Conservation (phyloP, 192 early-diverging fungal species). For the Coemansia brasiliensis region DNA sequence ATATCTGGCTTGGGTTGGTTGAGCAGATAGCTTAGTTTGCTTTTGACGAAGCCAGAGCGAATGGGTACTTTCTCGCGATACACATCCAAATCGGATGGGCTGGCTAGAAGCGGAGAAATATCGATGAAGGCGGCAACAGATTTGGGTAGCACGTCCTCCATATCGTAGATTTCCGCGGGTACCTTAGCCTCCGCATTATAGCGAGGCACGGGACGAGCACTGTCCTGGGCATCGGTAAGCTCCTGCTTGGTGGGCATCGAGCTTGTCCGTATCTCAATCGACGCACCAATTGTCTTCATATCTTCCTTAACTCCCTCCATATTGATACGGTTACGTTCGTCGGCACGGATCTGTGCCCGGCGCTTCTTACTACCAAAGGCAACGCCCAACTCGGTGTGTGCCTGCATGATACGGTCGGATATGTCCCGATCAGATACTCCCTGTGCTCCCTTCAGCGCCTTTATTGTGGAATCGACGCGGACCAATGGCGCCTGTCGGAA, state of each 20-base stretch:
- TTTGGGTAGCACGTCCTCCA: slow-evolving; percentile 69
- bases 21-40: slow-evolving; percentile 38
- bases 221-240: slow-evolving; percentile 57
- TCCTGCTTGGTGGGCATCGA: slow-evolving; percentile 61
- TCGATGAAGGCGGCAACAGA: slow-evolving; percentile 66
- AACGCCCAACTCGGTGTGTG: slow-evolving; percentile 80
- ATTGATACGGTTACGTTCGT: slow-evolving; percentile 86
- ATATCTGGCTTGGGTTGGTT: slow-evolving; percentile 32
- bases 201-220: slow-evolving; percentile 71
- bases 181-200: slow-evolving; percentile 67
- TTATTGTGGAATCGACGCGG: slow-evolving; percentile 65
- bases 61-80: slow-evolving; percentile 18
- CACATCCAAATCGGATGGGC: slow-evolving; percentile 43
- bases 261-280: slow-evolving; percentile 67
- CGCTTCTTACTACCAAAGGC: slow-evolving; percentile 92
- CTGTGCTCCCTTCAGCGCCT: slow-evolving; percentile 61
- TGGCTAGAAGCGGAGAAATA: slow-evolving; percentile 55
- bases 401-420: slow-evolving; percentile 56
- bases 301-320: slow-evolving; percentile 65
- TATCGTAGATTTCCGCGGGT: slow-evolving; percentile 77
- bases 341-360: slow-evolving; percentile 74
- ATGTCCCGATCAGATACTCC: slow-evolving; percentile 49
- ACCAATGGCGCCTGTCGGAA: slow-evolving; percentile 68
- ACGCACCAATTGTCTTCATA: slow-evolving; percentile 64
- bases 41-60: slow-evolving; percentile 34